Percentiles rank a stretch among this genome's conserved stretches.
These are phyloP conservation scores for Sclerotinia glacialis DNA, from an alignment of 2,329 filamentous ascomycete species.

Conservation along the genomic window DNA sequence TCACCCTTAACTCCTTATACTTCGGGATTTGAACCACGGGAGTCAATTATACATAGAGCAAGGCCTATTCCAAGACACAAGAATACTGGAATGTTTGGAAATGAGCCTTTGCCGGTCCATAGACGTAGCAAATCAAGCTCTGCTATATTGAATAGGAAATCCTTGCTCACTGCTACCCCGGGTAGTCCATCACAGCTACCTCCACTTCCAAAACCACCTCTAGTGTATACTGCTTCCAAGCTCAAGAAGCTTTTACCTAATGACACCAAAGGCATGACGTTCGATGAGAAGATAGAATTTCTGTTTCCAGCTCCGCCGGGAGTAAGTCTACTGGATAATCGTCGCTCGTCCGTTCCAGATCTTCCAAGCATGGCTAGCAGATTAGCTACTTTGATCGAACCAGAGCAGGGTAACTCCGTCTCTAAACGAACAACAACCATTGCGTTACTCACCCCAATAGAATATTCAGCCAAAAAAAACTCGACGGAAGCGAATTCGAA, in stretches of 20 bases:
- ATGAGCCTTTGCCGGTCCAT: conserved; percentile 43
- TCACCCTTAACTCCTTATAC: conserved; percentile 23
- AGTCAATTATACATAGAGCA: conserved; percentile 39
- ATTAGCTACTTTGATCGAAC: conserved; percentile 23
- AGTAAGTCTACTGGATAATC: conserved; percentile 33
- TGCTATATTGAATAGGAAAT: conserved; percentile 47
- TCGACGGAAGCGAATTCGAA: conserved; percentile 2
- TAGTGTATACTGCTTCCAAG: conserved; percentile 44
- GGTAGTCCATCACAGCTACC: conserved; percentile 52
- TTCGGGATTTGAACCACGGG: conserved; percentile 27
- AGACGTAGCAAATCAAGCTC: conserved; percentile 51
- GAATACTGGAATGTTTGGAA: conserved; percentile 49
- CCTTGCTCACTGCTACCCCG: conserved; percentile 44
- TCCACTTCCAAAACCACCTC: conserved; percentile 46
- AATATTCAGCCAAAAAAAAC: conserved; percentile 15
- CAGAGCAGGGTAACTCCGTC: conserved; percentile 32
- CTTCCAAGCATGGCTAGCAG: conserved; percentile 39
- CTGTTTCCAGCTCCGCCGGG: conserved; percentile 46
- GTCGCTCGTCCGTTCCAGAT: conserved; percentile 47
- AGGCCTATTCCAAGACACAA: conserved; percentile 35
- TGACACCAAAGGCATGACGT: conserved; percentile 56
- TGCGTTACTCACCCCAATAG: conserved; percentile 27
- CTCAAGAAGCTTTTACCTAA: conserved; percentile 48
- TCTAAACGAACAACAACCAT: conserved; percentile 36
- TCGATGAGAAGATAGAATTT: conserved; percentile 55